phyloP scores from a whole-genome alignment of 352 stramenopile species.

The Pythium oligandrum region DNA sequence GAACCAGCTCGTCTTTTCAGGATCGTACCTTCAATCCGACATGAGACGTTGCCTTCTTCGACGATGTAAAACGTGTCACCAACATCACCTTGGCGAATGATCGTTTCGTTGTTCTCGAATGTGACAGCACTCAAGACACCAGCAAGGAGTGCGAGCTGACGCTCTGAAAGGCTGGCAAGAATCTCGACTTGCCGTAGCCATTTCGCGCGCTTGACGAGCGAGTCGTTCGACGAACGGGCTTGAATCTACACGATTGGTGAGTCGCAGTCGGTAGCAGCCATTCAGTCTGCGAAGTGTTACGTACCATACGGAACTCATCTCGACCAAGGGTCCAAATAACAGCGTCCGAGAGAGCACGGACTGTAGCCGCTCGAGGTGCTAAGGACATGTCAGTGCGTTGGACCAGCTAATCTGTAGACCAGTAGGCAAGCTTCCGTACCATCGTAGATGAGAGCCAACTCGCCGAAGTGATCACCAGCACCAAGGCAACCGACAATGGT shows the following conservation, averaged over 20 bases:
- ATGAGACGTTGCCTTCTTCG: conserved; percentile 60
- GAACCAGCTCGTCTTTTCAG: background rate
- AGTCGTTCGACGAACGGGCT: conserved; percentile 70
- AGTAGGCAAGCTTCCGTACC: conserved; percentile 18
- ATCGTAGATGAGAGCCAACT: conserved; percentile 88
- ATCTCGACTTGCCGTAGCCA: conserved; percentile 75
- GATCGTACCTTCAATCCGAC: conserved; percentile 40
- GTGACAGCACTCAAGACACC: conserved; percentile 55
- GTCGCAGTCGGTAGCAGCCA: background rate
- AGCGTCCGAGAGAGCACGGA: conserved; percentile 85
- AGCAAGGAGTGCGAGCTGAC: conserved; percentile 60
- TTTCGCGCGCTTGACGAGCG: conserved; percentile 62
- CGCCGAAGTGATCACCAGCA: conserved; percentile 79
- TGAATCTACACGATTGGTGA: conserved; percentile 31
- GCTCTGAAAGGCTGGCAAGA: conserved; percentile 53
- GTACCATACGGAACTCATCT: conserved; percentile 78
- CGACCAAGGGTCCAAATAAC: conserved; percentile 88
- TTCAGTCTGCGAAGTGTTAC: background rate
- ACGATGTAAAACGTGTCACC: conserved; percentile 84
- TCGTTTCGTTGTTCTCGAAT: conserved; percentile 66
- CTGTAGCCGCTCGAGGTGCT: conserved; percentile 88
- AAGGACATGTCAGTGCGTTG: background rate
- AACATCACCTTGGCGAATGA: conserved; percentile 80
- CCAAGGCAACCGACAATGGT: conserved; percentile 48
- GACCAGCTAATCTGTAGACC: too few relatives aligned